Percentiles rank a stretch among this genome's conserved stretches.
Evolutionary conservation across 2,329 filamentous ascomycete genomes (phyloP).

Genomic region (Cylindrodendrum hubeiense): DNA sequence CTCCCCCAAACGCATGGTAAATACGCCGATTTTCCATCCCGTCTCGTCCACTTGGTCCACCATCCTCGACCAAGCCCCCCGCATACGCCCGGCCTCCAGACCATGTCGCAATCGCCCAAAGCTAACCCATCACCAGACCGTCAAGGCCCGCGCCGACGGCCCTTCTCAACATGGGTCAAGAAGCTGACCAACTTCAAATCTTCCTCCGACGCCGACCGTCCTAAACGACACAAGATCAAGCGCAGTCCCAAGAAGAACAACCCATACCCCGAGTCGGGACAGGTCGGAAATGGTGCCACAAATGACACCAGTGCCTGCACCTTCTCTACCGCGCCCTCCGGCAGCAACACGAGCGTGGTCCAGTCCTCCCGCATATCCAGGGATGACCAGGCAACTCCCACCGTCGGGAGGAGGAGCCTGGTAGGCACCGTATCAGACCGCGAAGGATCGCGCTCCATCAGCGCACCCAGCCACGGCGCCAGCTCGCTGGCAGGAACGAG

Average conservation of each 20-base stretch:
- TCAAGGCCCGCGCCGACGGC: slow-evolving; percentile 77
- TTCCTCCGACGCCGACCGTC: slow-evolving; percentile 70
- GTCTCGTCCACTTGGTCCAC: not conserved
- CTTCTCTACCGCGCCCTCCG: slow-evolving; percentile 68
- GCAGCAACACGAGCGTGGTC: slow-evolving; percentile 66
- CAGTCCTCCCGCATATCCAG: slow-evolving; percentile 72
- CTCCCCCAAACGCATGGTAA: slow-evolving; percentile 43
- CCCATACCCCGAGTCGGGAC: slow-evolving; percentile 89
- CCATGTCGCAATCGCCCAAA: slow-evolving; percentile 18
- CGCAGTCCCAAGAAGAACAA: slow-evolving; percentile 79
- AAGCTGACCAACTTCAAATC: slow-evolving; percentile 89
- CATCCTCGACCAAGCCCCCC: slow-evolving; percentile 22
- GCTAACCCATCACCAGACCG: slow-evolving; percentile 69
- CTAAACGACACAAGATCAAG: slow-evolving; percentile 64
- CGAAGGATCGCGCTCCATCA: slow-evolving; percentile 80
- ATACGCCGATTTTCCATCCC: slow-evolving; percentile 7
- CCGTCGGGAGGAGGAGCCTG: slow-evolving; percentile 77
- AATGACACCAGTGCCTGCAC: slow-evolving; percentile 64
- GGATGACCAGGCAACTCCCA: slow-evolving; percentile 69
- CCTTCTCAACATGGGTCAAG: slow-evolving; percentile 95
- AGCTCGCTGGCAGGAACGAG: slow-evolving; percentile 79
- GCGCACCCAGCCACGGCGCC: slow-evolving; percentile 78
- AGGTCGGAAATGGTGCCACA: slow-evolving; percentile 53
- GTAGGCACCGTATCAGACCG: slow-evolving; percentile 84
- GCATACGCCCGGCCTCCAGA: slow-evolving; percentile 3